Conservation (phyloP, 108 stramenopile species). For the Schizochytrium sp. region DNA sequence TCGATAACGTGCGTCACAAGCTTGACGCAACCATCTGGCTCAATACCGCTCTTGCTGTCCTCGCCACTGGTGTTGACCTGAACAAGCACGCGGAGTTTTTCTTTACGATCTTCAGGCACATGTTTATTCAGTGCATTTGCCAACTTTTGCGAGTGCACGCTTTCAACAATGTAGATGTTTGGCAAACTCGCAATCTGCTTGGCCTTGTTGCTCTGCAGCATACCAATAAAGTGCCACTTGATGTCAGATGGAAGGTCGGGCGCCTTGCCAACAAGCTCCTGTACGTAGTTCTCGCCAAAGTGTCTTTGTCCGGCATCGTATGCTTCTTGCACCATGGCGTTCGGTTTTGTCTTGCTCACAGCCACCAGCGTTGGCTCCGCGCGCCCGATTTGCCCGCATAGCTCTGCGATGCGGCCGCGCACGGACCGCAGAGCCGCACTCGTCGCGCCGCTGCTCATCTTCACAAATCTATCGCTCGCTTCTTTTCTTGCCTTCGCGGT, state of each 20-base stretch:
- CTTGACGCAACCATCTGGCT: slow-evolving; percentile 46
- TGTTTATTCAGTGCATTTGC: slow-evolving; percentile 72
- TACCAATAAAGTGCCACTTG: slow-evolving; percentile 90
- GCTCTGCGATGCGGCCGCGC: neutral
- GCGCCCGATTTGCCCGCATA: neutral
- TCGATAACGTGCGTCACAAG: slow-evolving; percentile 49
- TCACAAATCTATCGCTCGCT: too few relatives aligned
- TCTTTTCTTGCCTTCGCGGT: too few relatives aligned
- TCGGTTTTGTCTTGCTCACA: slow-evolving; percentile 88
- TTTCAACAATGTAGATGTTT: slow-evolving; percentile 71
- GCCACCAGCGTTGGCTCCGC: slow-evolving; percentile 47
- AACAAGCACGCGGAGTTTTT: slow-evolving; percentile 48
- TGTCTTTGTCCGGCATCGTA: slow-evolving; percentile 78
- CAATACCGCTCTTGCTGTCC: slow-evolving; percentile 80
- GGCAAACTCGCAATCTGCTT: slow-evolving; percentile 64
- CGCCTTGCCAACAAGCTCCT: slow-evolving; percentile 91
- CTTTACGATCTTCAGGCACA: neutral
- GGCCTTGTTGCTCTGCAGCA: slow-evolving; percentile 91
- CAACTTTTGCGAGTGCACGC: slow-evolving; percentile 75
- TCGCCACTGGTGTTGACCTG: slow-evolving; percentile 95
- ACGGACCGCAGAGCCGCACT: neutral
- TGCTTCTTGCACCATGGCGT: slow-evolving; percentile 65
- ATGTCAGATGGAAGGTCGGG: slow-evolving; percentile 61
- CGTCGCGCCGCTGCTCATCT: neutral
- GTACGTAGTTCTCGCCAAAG: slow-evolving; percentile 97